Conservation (phyloP, 352 stramenopile genomes). For the Nothophytophthora sp. region DNA sequence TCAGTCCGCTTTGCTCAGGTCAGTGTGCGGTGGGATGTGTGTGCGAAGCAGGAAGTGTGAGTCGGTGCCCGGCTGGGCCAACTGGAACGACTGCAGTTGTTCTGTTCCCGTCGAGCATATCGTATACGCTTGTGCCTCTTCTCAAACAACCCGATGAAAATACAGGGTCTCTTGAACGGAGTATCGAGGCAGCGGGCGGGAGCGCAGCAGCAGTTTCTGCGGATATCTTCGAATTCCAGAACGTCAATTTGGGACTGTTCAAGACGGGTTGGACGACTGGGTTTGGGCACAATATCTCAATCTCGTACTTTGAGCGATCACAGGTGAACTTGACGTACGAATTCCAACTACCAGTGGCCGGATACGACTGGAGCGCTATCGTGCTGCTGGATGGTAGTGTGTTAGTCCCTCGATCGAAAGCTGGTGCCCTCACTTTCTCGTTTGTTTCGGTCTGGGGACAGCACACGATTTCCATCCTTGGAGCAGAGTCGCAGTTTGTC, state of each 20-base stretch:
- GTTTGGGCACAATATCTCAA: conserved; percentile 54
- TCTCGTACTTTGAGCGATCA: conserved; percentile 51
- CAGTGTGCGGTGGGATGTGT: conserved; percentile 46
- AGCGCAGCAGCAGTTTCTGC: conserved; percentile 3
- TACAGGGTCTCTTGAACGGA: conserved; percentile 8
- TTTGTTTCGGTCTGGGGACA: conserved; percentile 31
- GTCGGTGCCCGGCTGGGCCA: conserved; percentile 35
- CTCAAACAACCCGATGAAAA: conserved; percentile 15
- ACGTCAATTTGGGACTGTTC: conserved; percentile 35
- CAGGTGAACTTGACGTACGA: conserved; percentile 33
- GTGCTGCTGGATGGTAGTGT: conserved; percentile 39
- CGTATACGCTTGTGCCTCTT: conserved; percentile 34
- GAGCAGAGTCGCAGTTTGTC: conserved; percentile 45
- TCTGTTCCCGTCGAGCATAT: conserved; percentile 30
- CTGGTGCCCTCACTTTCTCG: conserved; percentile 35
- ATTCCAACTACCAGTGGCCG: conserved; percentile 47
- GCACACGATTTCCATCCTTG: conserved; percentile 43
- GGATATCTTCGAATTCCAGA: conserved; percentile 51
- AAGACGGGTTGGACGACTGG: conserved; percentile 22
- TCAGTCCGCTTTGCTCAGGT: conserved; percentile 43
- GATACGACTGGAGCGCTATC: conserved; percentile 44
- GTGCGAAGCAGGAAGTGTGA: conserved; percentile 52
- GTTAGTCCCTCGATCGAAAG: conserved; percentile 24
- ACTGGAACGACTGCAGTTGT: conserved; percentile 22
- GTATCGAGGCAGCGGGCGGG: conserved; percentile 3